These are phyloP conservation scores for Leishmania tropica DNA, from an alignment of 208 protist species.

Conservation along the genomic window DNA sequence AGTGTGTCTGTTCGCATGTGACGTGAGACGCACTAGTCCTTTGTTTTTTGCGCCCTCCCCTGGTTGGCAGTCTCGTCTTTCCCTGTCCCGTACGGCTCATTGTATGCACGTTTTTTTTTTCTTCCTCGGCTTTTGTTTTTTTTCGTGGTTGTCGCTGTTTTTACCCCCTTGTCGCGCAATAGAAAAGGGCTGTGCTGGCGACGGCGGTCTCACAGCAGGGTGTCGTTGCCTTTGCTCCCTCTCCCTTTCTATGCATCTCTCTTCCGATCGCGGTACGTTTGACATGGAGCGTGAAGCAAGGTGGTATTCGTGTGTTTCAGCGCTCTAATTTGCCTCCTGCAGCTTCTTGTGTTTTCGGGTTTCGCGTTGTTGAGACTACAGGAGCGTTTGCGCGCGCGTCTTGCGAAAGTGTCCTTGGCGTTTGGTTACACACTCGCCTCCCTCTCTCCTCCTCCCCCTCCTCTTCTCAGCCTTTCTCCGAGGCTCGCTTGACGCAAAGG, in stretches of 20 bases:
- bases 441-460: not conserved
- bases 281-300: not conserved
- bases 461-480: not conserved
- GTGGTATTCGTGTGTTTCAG: not conserved
- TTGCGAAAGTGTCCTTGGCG: not conserved
- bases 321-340: not conserved
- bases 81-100: not conserved
- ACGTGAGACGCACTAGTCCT: not conserved
- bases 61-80: not conserved
- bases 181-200: not conserved
- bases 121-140: no score
- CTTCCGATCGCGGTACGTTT: not conserved
- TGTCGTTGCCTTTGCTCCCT: not conserved
- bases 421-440: not conserved
- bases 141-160: not conserved
- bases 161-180: not conserved
- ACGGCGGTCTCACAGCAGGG: not conserved
- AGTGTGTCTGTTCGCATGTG: not conserved
- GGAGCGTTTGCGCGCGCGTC: not conserved
- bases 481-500: not conserved
- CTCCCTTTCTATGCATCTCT: not conserved
- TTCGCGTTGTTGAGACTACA: not conserved
- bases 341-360: not conserved
- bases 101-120: not conserved
- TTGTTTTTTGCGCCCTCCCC: not conserved